A percentile compares a stretch with the other conserved stretches of the same genome.
phyloP scores from a whole-genome alignment of 2,329 filamentous ascomycete species.

The Cytospora piceae region DNA sequence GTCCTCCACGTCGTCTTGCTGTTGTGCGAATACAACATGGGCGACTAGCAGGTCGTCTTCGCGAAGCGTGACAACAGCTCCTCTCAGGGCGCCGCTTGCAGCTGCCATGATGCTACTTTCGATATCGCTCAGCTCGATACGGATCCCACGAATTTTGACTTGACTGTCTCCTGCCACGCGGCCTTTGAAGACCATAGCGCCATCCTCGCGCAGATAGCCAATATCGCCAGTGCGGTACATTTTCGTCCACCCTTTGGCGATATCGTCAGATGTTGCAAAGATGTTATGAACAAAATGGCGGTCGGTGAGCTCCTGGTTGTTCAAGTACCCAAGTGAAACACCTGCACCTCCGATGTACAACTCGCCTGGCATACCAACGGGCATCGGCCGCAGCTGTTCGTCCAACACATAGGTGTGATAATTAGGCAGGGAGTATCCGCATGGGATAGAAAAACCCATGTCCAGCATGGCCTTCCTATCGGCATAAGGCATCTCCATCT shows the following conservation, averaged over 20 bases:
- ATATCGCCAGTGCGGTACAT: conserved; percentile 48
- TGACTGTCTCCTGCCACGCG: conserved; percentile 48
- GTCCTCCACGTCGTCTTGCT: neutral
- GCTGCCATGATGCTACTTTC: conserved; percentile 12
- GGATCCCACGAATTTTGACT: conserved; percentile 45
- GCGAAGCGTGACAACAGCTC: conserved; percentile 17
- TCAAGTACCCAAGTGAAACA: neutral
- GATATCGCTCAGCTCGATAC: conserved; percentile 43
- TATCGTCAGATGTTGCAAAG: conserved; percentile 20
- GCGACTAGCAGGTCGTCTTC: conserved; percentile 19
- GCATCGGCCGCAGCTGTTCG: neutral
- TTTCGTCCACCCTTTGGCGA: conserved; percentile 29
- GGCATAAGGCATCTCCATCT: conserved; percentile 11
- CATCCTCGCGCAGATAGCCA: conserved; percentile 41
- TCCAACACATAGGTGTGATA: neutral
- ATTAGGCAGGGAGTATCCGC: neutral
- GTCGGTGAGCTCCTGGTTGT: neutral
- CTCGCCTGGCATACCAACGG: neutral
- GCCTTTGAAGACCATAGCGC: conserved; percentile 42
- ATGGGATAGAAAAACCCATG: no score
- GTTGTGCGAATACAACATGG: conserved; percentile 13
- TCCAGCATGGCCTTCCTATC: neutral
- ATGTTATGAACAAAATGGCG: neutral
- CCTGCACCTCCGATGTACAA: neutral
- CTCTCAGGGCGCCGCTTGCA: neutral